Conservation (phyloP, 2,329 filamentous ascomycete species). For the Stagonosporopsis rhizophila region DNA sequence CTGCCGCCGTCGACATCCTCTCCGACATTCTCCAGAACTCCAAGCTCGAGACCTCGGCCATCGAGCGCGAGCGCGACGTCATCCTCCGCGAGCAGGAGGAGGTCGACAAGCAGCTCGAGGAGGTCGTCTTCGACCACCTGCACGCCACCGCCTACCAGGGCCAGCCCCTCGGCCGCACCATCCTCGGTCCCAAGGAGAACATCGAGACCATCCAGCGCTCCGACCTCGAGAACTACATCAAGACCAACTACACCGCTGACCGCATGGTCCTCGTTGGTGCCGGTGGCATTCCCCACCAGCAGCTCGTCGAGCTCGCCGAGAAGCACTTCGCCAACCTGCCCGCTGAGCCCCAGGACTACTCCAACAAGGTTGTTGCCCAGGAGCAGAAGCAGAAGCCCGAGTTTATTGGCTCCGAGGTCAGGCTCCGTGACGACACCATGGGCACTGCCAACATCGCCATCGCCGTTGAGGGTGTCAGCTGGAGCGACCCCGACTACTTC, state of each 20-base stretch:
- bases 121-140: slow-evolving; percentile 98
- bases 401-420: slow-evolving; percentile 95
- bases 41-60: slow-evolving; percentile 90
- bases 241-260: slow-evolving; percentile 99
- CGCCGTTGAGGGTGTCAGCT: slow-evolving; percentile 98
- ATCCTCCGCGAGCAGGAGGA: slow-evolving; percentile 99
- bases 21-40: slow-evolving; percentile 99
- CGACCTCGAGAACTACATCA: slow-evolving; percentile 95
- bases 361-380: slow-evolving; percentile 74
- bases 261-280: slow-evolving; percentile 98
- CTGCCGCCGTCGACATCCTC: slow-evolving; percentile 95
- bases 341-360: slow-evolving; percentile 74
- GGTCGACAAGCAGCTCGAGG: slow-evolving; percentile 99
- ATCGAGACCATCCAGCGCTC: slow-evolving; percentile 93
- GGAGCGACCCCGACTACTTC: slow-evolving; percentile 99
- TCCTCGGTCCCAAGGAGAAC: slow-evolving; percentile 97
- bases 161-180: slow-evolving; percentile 95
- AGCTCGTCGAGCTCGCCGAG: slow-evolving; percentile 95
- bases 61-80: slow-evolving; percentile 97
- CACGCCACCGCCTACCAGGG: slow-evolving; percentile 97
- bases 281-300: slow-evolving; percentile 89
- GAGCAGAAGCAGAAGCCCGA: slow-evolving; percentile 85
- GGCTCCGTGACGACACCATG: slow-evolving; percentile 95
- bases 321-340: slow-evolving; percentile 89
- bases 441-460: slow-evolving; percentile 97